Percentiles rank a stretch among this genome's conserved stretches.
phyloP scores from a whole-genome alignment of 176 grass and related monocot species.

The Carex scoparia region DNA sequence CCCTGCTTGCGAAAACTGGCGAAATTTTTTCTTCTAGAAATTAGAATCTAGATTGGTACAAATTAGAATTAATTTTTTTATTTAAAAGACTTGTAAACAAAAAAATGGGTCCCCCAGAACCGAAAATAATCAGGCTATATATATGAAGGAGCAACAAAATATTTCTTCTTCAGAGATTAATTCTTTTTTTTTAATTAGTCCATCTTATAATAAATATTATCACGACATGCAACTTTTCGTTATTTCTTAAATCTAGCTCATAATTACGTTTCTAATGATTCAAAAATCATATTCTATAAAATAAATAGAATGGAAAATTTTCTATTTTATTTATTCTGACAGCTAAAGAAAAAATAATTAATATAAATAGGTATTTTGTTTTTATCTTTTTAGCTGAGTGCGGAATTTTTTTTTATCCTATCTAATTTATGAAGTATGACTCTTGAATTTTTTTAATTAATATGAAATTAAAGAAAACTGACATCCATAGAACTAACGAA shows the following conservation, averaged over 20 bases:
- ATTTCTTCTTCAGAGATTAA: background rate
- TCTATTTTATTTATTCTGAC: background rate
- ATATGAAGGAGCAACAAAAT: background rate
- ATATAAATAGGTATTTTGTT: background rate
- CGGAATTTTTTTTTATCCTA: background rate
- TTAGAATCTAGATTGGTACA: background rate
- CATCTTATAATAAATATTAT: background rate
- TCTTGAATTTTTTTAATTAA: background rate
- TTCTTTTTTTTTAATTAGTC: background rate
- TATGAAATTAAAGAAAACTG: background rate
- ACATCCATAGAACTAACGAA: background rate
- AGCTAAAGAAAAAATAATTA: no score
- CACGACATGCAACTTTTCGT: no score
- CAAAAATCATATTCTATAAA: background rate
- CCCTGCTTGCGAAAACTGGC: no score
- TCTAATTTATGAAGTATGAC: background rate
- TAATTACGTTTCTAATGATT: background rate
- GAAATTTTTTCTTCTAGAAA: no score
- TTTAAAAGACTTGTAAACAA: background rate
- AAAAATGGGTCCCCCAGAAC: background rate
- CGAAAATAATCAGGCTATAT: background rate
- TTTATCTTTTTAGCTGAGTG: background rate
- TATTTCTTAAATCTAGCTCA: background rate
- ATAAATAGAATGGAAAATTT: background rate
- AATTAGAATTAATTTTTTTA: background rate